Percentiles rank a stretch among this genome's conserved stretches.
phyloP scores from a whole-genome alignment of 129 eudicot species.

The Chrysanthemum makinoi region DNA sequence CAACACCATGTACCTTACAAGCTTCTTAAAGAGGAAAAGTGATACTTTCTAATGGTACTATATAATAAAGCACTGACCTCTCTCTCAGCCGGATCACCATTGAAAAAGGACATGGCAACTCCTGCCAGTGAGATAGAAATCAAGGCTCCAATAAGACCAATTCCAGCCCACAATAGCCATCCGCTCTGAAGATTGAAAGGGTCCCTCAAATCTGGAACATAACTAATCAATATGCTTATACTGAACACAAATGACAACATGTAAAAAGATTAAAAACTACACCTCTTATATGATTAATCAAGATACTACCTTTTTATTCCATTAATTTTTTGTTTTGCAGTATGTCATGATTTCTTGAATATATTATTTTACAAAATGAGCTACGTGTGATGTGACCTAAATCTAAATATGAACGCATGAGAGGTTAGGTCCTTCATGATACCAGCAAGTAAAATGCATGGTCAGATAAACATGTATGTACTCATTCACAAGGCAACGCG shows the following conservation, averaged over 20 bases:
- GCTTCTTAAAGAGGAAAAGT: neutral
- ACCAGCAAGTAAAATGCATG: neutral
- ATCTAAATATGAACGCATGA: neutral
- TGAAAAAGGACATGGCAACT: constrained; percentile 67
- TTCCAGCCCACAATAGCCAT: constrained; percentile 95
- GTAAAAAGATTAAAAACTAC: constrained; percentile 3
- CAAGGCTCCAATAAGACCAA: constrained; percentile 82
- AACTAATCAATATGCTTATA: neutral
- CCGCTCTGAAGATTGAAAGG: constrained; percentile 88
- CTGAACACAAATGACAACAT: neutral
- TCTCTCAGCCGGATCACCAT: constrained; percentile 78
- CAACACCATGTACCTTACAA: neutral
- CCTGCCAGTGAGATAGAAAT: constrained; percentile 76
- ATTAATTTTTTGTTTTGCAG: no score
- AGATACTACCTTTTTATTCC: no score
- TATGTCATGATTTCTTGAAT: no score
- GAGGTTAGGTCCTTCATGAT: neutral
- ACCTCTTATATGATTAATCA: neutral
- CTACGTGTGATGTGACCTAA: no score
- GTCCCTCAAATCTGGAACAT: constrained; percentile 65
- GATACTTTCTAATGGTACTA: neutral
- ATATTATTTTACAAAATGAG: no score
- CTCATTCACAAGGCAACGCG: neutral
- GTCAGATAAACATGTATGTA: neutral
- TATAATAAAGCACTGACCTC: constrained; percentile 52